Percentiles rank a stretch among this genome's conserved stretches.
phyloP scores from a whole-genome alignment of 106 monocot species.

The Chionographis japonica region DNA sequence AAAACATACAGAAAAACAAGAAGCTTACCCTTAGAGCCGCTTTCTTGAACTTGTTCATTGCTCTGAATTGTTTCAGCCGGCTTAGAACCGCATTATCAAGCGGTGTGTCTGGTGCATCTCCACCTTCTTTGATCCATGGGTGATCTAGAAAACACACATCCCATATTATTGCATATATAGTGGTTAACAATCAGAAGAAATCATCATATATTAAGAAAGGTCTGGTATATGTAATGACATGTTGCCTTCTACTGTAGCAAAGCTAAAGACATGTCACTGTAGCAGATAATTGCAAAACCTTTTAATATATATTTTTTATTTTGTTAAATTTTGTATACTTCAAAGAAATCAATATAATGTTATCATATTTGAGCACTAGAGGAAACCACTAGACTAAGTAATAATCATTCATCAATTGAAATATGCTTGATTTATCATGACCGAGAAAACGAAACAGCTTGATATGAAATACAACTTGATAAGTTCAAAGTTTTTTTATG shows the following conservation, averaged over 20 bases:
- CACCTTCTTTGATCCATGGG: slow-evolving; percentile 84
- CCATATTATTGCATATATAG: neutral
- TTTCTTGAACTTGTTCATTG: slow-evolving; percentile 76
- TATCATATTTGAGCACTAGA: no score
- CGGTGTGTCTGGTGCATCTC: slow-evolving; percentile 74
- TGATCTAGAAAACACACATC: slow-evolving; percentile 28
- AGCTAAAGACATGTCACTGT: neutral
- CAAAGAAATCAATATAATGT: no score
- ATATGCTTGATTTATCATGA: no score
- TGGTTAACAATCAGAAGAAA: neutral
- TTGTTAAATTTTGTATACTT: no score
- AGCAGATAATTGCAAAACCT: no score
- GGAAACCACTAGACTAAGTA: no score
- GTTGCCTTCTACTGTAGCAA: neutral
- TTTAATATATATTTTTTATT: no score
- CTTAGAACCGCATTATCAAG: slow-evolving; percentile 64
- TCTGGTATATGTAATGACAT: neutral
- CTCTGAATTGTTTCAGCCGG: slow-evolving; percentile 72
- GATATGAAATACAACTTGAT: no score
- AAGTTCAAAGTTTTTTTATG: no score
- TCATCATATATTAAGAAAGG: no score
- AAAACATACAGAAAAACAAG: neutral
- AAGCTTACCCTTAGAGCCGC: slow-evolving; percentile 57
- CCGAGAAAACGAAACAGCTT: no score
- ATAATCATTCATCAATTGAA: no score